These are phyloP conservation scores for Penicillium sp. DNA, from an alignment of 2,329 filamentous ascomycete species.

Conservation along the genomic window DNA sequence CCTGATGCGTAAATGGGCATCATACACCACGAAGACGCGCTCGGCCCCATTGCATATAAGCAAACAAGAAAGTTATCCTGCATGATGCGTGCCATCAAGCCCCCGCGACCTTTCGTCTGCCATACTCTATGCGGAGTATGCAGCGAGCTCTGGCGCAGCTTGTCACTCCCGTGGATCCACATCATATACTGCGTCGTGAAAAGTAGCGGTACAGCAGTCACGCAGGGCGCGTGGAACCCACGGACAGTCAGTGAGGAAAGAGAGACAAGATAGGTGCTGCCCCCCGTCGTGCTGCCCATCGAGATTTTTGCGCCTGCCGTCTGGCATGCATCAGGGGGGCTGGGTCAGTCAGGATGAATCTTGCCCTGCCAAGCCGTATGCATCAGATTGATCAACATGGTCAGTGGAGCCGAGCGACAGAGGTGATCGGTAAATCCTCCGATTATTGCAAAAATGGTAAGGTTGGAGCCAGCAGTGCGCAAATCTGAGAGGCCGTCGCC, in stretches of 20 bases:
- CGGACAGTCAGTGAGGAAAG: no score
- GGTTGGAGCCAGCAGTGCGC: no score
- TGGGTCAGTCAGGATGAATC: background rate
- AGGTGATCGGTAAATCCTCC: slow-evolving; percentile 19
- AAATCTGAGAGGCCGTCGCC: no score
- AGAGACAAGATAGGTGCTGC: no score
- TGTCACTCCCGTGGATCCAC: no score
- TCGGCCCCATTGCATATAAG: slow-evolving; percentile 5
- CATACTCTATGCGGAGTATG: background rate
- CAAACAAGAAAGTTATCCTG: slow-evolving; percentile 21
- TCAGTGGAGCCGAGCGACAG: slow-evolving; percentile 11
- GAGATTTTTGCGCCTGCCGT: no score
- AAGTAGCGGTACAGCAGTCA: no score
- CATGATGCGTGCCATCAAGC: slow-evolving; percentile 19
- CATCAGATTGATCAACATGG: slow-evolving; percentile 27
- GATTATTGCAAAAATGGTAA: slow-evolving; percentile 10
- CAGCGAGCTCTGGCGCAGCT: background rate
- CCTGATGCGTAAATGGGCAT: background rate
- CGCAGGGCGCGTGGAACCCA: no score
- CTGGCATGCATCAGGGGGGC: no score
- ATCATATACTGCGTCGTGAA: no score
- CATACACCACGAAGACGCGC: background rate
- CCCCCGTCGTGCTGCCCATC: no score
- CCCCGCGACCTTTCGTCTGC: background rate
- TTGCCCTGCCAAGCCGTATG: slow-evolving; percentile 22